Evolutionary conservation across 1,284 basidiomycete genomes (phyloP).

Genomic region (Moniliophthora roreri): DNA sequence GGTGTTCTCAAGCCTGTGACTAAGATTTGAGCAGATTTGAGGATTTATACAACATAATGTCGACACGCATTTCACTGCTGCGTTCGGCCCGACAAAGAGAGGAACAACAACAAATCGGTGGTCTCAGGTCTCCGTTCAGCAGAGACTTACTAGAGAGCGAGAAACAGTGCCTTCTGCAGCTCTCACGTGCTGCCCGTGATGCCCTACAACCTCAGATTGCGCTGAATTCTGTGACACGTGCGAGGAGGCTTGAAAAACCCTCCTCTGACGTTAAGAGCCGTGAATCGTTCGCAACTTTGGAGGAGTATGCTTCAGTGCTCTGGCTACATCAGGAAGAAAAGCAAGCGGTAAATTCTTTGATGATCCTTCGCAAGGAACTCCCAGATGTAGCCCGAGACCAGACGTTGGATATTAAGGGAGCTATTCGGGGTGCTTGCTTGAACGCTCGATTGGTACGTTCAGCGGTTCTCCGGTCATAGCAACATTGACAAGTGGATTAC

Average conservation of each 20-base stretch:
- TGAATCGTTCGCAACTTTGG: conserved; percentile 50
- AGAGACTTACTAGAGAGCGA: conserved; percentile 62
- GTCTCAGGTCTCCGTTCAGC: conserved; percentile 56
- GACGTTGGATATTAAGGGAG: conserved; percentile 16
- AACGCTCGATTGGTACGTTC: conserved; percentile 60
- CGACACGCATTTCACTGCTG: conserved; percentile 83
- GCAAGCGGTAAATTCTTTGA: conserved; percentile 78
- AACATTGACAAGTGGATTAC: conserved; percentile 6
- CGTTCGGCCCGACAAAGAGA: conserved; percentile 66
- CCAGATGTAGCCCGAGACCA: not conserved
- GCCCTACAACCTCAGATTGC: conserved; percentile 79
- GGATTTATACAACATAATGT: conserved; percentile 76
- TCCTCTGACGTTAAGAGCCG: conserved; percentile 23
- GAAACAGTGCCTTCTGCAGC: conserved; percentile 65
- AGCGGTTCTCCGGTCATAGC: conserved; percentile 2
- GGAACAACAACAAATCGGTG: conserved; percentile 72
- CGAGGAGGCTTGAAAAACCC: conserved; percentile 58
- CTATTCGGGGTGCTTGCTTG: conserved; percentile 43
- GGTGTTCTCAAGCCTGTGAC: conserved; percentile 1
- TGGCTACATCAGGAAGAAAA: conserved; percentile 88
- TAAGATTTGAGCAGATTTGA: conserved; percentile 57
- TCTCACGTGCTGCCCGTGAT: conserved; percentile 76
- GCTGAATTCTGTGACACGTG: conserved; percentile 81
- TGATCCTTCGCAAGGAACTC: conserved; percentile 39
- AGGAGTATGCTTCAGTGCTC: conserved; percentile 88